Base-by-base conservation (phyloP, 495 filamentous ascomycete species). In the Penicillium samsonianum region DNA sequence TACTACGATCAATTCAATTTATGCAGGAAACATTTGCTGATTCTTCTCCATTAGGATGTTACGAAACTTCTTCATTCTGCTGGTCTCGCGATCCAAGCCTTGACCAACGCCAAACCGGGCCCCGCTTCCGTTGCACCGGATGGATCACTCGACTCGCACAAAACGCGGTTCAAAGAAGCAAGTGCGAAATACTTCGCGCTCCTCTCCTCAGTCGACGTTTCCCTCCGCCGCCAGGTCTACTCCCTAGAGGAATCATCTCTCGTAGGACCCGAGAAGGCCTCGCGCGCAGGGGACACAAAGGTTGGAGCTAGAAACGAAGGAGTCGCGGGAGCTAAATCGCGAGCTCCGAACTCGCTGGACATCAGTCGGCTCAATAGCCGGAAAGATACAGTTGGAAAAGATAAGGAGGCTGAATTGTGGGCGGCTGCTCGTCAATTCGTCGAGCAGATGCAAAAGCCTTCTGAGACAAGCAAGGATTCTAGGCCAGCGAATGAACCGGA, bases 291-390 rank as follows among this genome's bases (percentile, higher is more conserved):
- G 25, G 71, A 77, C 60, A 41, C 63, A 16, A 57, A 62, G 19
- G 59, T 11, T 8, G 26, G 44, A 31, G 45, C 28, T 9, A 35
- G 58, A 10, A 35, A 55, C 3, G 57, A 57, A 6, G 30, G 45
- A 16, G 44, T 53, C 42, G 57, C 65, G 16, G 67, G 53, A 28
- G 63, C 63, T 19, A 49, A 41, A 25, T 53, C 60, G 45, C 57
- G 52, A 3, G 48, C 64, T 20, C 47, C 67, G 16, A 73, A 75
- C 47, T 71, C 72, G 17, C 72, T 93, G 44, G 91, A 96, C 70
- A 84, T 94, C 14, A 90, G 91, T 49, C 88, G 86, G 84, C 73
- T 96, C 65, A 96, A 96, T 64, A 88, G 87, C 71, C 82, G 90
- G 56, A 88, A 87, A 57, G 85, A 88, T 60, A 86, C 84, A 30